Evolutionary conservation across 352 stramenopile species (phyloP).

Genomic region (Phytophthora europaea): DNA sequence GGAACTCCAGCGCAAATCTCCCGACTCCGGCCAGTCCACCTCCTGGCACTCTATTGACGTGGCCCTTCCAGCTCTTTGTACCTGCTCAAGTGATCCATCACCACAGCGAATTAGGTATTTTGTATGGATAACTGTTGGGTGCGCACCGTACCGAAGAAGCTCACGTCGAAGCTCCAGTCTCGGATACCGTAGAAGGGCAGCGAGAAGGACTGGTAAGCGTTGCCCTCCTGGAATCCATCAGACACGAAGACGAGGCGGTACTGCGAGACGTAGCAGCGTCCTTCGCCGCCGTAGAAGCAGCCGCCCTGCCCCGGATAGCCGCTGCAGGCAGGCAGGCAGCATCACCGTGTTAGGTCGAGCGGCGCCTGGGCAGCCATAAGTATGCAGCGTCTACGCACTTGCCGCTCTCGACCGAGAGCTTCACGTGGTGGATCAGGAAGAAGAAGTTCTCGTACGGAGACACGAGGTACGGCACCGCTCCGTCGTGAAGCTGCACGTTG

Average conservation of each 20-base stretch:
- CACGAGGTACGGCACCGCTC: constrained; percentile 72
- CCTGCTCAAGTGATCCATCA: constrained; percentile 35
- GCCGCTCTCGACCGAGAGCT: constrained; percentile 82
- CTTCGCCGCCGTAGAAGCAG: constrained; percentile 81
- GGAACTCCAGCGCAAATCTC: constrained; percentile 67
- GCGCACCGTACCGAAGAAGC: constrained; percentile 58
- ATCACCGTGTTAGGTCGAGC: too few relatives aligned
- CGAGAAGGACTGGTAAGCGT: constrained; percentile 78
- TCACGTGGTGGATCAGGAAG: constrained; percentile 77
- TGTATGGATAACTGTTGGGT: neutral
- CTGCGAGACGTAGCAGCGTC: constrained; percentile 80
- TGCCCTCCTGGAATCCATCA: constrained; percentile 33
- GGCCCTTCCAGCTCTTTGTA: constrained; percentile 68
- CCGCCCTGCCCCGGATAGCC: constrained; percentile 85
- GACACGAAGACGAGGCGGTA: constrained; percentile 83
- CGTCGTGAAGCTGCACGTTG: constrained; percentile 78
- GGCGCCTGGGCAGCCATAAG: neutral
- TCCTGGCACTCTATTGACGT: constrained; percentile 76
- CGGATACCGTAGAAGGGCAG: constrained; percentile 82
- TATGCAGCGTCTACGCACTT: constrained; percentile 51
- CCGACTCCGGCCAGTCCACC: constrained; percentile 75
- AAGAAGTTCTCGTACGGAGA: constrained; percentile 86
- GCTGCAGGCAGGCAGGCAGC: constrained; percentile 30
- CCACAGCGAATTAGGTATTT: neutral
- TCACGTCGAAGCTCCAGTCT: constrained; percentile 74